Evolutionary conservation across 805 yeast species (phyloP).

Genomic region (Metschnikowia picachoensis): DNA sequence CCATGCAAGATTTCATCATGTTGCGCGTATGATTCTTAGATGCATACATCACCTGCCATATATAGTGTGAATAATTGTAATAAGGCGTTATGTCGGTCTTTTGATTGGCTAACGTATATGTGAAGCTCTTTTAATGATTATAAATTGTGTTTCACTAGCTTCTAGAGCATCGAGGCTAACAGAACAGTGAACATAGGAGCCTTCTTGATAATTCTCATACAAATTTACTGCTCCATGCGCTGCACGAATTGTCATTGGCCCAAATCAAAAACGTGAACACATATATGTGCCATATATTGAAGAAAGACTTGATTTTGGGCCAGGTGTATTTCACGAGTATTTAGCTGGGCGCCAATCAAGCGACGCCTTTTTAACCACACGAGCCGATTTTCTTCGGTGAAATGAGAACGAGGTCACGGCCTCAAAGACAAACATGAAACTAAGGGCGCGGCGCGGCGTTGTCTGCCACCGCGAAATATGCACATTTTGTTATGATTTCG

Average conservation of each 20-base stretch:
- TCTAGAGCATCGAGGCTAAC: too few species aligned
- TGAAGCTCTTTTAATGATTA: too few species aligned
- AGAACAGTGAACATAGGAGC: too few species aligned
- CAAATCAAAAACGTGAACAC: constrained; percentile 42
- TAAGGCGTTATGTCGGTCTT: too few species aligned
- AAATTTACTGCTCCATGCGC: constrained; percentile 23
- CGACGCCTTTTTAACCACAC: constrained; percentile 45
- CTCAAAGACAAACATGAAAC: constrained; percentile 33
- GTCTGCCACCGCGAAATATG: constrained; percentile 29
- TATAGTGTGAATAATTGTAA: too few species aligned
- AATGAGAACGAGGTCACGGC: constrained; percentile 34
- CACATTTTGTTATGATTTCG: constrained; percentile 28
- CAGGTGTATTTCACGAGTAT: constrained; percentile 40
- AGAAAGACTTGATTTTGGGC: constrained; percentile 37
- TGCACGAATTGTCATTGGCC: constrained; percentile 34
- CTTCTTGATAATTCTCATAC: too few species aligned
- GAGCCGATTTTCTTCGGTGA: constrained; percentile 24
- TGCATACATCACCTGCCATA: too few species aligned
- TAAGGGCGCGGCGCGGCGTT: too few species aligned
- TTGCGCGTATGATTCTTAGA: too few species aligned
- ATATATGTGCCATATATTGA: constrained; percentile 47
- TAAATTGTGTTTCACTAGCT: too few species aligned
- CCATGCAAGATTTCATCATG: too few species aligned
- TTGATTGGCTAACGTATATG: too few species aligned
- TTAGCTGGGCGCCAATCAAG: constrained; percentile 32